Percentiles rank a stretch among this genome's conserved stretches.
These are phyloP conservation scores for Scopulariopsis brevicaulis DNA, from an alignment of 2,329 filamentous ascomycete genomes.

Conservation along the genomic window DNA sequence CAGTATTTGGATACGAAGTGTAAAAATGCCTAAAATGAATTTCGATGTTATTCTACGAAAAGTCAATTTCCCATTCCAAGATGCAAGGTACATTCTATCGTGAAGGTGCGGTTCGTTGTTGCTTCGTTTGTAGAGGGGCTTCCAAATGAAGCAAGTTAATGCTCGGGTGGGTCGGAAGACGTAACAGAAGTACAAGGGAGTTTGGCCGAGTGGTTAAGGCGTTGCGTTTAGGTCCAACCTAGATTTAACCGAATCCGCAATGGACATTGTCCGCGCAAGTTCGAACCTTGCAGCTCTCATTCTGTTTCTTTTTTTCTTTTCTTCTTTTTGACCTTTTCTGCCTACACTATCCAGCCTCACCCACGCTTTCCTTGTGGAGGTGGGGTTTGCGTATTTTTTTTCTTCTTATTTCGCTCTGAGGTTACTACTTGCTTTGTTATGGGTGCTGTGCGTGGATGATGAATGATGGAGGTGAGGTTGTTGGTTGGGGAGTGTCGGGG, in stretches of 20 bases:
- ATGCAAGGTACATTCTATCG: no score
- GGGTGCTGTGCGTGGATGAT: no score
- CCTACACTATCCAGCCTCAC: no score
- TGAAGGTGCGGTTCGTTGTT: not conserved
- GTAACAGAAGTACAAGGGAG: constrained; percentile 14
- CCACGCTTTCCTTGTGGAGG: no score
- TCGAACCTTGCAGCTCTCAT: constrained; percentile 38
- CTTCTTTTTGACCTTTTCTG: constrained; percentile 5
- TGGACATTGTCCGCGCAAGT: constrained; percentile 33
- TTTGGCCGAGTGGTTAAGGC: constrained; percentile 46
- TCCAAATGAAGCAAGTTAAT: not conserved
- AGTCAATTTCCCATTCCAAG: no score
- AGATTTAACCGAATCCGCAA: constrained; percentile 21
- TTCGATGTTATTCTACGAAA: no score
- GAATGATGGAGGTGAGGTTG: no score
- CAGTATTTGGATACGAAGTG: not conserved
- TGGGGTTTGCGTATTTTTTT: no score
- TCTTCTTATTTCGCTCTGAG: no score
- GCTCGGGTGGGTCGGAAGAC: not conserved
- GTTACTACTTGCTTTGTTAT: no score
- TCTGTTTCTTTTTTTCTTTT: constrained; percentile 9
- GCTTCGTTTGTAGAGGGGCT: not conserved
- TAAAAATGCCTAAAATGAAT: not conserved
- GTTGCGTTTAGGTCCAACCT: constrained; percentile 36
- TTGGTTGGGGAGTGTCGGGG: no score